Conservation (phyloP, 2,329 filamentous ascomycete genomes). For the Talaromyces piceae region DNA sequence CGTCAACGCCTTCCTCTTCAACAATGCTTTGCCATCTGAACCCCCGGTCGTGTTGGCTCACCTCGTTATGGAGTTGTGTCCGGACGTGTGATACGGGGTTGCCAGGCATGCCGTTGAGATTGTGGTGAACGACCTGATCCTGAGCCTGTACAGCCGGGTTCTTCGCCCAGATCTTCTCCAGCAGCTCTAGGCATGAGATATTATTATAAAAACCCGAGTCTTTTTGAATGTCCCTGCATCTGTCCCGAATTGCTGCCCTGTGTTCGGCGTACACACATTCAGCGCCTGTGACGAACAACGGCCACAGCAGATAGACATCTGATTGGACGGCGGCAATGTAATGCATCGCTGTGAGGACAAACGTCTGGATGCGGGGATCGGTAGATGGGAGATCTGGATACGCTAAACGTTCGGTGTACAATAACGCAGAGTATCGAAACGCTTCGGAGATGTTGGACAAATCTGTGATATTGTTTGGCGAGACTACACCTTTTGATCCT, state of each 20-base stretch:
- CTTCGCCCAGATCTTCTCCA: slow-evolving; percentile 73
- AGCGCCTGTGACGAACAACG: slow-evolving; percentile 80
- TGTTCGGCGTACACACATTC: slow-evolving; percentile 80
- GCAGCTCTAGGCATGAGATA: slow-evolving; percentile 71
- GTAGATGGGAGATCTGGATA: slow-evolving; percentile 65
- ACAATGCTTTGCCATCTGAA: slow-evolving; percentile 26
- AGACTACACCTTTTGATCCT: slow-evolving; percentile 26
- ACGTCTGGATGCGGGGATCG: slow-evolving; percentile 70
- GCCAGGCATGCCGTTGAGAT: slow-evolving; percentile 1
- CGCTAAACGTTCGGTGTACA: slow-evolving; percentile 84
- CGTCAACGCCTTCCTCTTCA: slow-evolving; percentile 19
- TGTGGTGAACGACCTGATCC: not conserved
- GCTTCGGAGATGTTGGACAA: slow-evolving; percentile 78
- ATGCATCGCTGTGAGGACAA: slow-evolving; percentile 74
- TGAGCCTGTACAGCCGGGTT: slow-evolving; percentile 11
- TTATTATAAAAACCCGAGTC: slow-evolving; percentile 94
- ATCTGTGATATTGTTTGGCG: slow-evolving; percentile 60
- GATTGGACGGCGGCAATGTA: slow-evolving; percentile 74
- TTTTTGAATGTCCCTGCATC: slow-evolving; percentile 78
- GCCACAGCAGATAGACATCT: slow-evolving; percentile 90
- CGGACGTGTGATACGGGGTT: slow-evolving; percentile 10
- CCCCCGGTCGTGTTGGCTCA: slow-evolving; percentile 11
- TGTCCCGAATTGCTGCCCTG: slow-evolving; percentile 67
- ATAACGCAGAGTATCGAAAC: slow-evolving; percentile 79
- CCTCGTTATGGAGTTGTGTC: not conserved